phyloP scores from a whole-genome alignment of 768 basidiomycete species.

The Phlegmacium glaucopus region DNA sequence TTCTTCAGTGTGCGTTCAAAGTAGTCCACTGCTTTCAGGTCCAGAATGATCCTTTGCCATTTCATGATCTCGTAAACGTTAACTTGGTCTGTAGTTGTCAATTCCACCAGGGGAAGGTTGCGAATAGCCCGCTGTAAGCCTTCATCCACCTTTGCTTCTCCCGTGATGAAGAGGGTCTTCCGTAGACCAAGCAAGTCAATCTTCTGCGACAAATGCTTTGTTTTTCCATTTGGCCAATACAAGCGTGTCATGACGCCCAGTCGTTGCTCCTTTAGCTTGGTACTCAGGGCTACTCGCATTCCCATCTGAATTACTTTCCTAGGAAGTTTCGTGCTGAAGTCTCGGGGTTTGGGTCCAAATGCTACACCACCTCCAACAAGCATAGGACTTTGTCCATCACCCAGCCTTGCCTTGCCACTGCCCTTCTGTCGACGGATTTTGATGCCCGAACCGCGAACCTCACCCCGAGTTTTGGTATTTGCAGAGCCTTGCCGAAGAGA shows the following conservation, averaged over 20 bases:
- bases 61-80: conserved; percentile 81
- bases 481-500: conserved; percentile 90
- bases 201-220: conserved; percentile 58
- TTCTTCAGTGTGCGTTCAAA: conserved; percentile 66
- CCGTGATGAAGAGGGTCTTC: conserved; percentile 77
- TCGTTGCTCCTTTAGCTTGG: conserved; percentile 70
- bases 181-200: conserved; percentile 64
- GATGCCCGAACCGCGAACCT: conserved; percentile 84
- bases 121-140: conserved; percentile 58
- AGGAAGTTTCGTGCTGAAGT: conserved; percentile 90
- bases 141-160: conserved; percentile 48
- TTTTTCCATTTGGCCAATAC: conserved; percentile 72
- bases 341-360: conserved; percentile 87
- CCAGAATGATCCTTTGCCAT: conserved; percentile 80
- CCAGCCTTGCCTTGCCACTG: conserved; percentile 83
- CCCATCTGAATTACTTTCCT: conserved; percentile 92
- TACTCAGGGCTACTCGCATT: conserved; percentile 84
- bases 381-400: conserved; percentile 85
- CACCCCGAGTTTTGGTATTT: conserved; percentile 85
- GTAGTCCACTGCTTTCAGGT: conserved; percentile 77
- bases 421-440: conserved; percentile 95
- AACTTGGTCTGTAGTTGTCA: conserved; percentile 61
- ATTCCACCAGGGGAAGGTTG: conserved; percentile 70
- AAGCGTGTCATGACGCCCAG: conserved; percentile 75
- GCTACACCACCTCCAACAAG: conserved; percentile 89